Evolutionary conservation across 2,329 filamentous ascomycete species (phyloP).

Genomic region (Fusarium austroafricanum): DNA sequence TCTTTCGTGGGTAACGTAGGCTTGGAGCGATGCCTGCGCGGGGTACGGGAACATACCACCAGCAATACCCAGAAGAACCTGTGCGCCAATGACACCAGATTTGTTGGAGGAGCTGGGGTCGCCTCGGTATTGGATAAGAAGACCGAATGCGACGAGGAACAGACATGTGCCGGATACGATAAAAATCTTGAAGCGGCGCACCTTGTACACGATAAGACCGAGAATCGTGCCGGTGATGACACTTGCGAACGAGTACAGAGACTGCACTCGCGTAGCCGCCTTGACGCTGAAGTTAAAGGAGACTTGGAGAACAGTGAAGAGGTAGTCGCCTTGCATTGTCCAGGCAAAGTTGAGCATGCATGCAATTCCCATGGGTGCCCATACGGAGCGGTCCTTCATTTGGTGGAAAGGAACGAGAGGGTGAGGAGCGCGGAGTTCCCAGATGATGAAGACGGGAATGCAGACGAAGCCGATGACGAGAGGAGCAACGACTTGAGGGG

Average conservation of each 20-base stretch:
- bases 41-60: slow-evolving; percentile 71
- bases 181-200: slow-evolving; percentile 72
- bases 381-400: slow-evolving; percentile 72
- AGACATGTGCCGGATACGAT: slow-evolving; percentile 70
- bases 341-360: slow-evolving; percentile 67
- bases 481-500: slow-evolving; percentile 56
- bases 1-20: slow-evolving; percentile 59
- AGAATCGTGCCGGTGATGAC: slow-evolving; percentile 68
- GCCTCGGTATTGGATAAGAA: slow-evolving; percentile 73
- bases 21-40: slow-evolving; percentile 59
- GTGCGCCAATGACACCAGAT: slow-evolving; percentile 70
- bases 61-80: slow-evolving; percentile 71
- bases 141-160: slow-evolving; percentile 73
- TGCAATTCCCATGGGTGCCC: slow-evolving; percentile 71
- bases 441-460: slow-evolving; percentile 63
- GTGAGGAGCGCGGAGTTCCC: slow-evolving; percentile 60
- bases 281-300: slow-evolving; percentile 69
- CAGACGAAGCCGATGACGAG: slow-evolving; percentile 59
- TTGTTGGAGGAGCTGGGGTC: slow-evolving; percentile 56
- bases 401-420: slow-evolving; percentile 70
- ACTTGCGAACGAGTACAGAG: slow-evolving; percentile 68
- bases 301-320: slow-evolving; percentile 72
- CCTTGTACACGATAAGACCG: slow-evolving; percentile 66
- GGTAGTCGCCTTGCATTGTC: slow-evolving; percentile 72
- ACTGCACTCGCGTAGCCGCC: slow-evolving; percentile 68